These are phyloP conservation scores for Didymella glomerata DNA, from an alignment of 2,329 filamentous ascomycete genomes.

Conservation along the genomic window DNA sequence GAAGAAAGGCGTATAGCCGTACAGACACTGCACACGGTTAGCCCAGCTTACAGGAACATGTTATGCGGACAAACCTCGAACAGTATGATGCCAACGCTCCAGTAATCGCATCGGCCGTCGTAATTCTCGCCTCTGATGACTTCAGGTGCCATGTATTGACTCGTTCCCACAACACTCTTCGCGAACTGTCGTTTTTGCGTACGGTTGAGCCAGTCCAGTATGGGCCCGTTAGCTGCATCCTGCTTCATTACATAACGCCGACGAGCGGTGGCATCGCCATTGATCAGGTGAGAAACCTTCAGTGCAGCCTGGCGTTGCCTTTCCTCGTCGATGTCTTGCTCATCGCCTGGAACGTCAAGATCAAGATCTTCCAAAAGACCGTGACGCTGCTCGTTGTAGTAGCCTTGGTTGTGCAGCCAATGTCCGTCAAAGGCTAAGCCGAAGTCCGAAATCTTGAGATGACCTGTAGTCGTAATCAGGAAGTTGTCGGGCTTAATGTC, in stretches of 20 bases:
- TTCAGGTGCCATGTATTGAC: slow-evolving; percentile 98
- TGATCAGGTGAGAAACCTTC: slow-evolving; percentile 50
- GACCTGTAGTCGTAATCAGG: slow-evolving; percentile 84
- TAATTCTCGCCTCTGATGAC: slow-evolving; percentile 83
- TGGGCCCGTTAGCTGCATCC: slow-evolving; percentile 39
- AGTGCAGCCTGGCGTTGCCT: slow-evolving; percentile 63
- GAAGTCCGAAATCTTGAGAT: slow-evolving; percentile 96
- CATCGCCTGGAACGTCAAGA: slow-evolving; percentile 77
- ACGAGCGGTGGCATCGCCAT: slow-evolving; percentile 28
- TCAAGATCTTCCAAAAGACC: slow-evolving; percentile 78
- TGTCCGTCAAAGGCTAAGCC: slow-evolving; percentile 94
- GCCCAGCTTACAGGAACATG: not conserved
- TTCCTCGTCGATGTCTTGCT: slow-evolving; percentile 69
- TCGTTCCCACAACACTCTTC: slow-evolving; percentile 89
- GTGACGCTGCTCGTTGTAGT: slow-evolving; percentile 85
- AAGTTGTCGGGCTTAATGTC: slow-evolving; percentile 99
- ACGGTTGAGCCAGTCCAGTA: slow-evolving; percentile 55
- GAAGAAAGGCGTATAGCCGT: slow-evolving; percentile 89
- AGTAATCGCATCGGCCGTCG: slow-evolving; percentile 95
- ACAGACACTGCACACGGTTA: slow-evolving; percentile 72
- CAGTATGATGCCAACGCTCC: slow-evolving; percentile 93
- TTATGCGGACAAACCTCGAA: slow-evolving; percentile 68
- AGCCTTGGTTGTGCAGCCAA: slow-evolving; percentile 89
- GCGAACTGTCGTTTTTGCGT: slow-evolving; percentile 73
- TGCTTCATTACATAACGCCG: slow-evolving; percentile 34